Base-by-base conservation (phyloP, 169 alveolate genomes). In the Plasmodium chabaudi region DNA sequence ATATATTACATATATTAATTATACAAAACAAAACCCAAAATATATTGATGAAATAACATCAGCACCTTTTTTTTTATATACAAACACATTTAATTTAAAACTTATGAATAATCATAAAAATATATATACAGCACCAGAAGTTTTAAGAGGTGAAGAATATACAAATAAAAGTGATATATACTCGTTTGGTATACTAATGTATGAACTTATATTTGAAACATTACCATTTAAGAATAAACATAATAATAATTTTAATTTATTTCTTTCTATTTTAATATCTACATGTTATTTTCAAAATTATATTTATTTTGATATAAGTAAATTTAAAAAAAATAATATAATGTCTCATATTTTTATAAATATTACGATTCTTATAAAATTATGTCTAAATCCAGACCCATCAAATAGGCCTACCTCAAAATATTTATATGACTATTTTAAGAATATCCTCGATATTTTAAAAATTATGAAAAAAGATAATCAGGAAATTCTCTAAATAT, bases 141-240 rank as follows among this genome's bases (percentile, higher is more conserved):
- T 94, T 44, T 79, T 77, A 63, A 69, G 93, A 57, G 95, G 95
- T 10, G 95, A 94, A 69, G 88, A 87, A 21, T 94, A 92, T 53
- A 92, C 94, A 68, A 89, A 93, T 55, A 94, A 95, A 63, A 94
- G 94, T 71, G 97, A 95, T 72, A 92, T 95, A 27, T 95, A 84
- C 74, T 92, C 97, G 21, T 92, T 95, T 6, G 97, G 97, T 5
- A 93, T 95, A 9, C 91, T 95, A 34, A 87, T 95, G 69, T 94
- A 93, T 77, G 97, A 95, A 89, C 77, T 95, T 93, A 82, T 92
- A 19, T 82, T 82, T 61, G 65, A 70, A 12, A 23, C 47, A 1
- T 6, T 55, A 17, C 90, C 90, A 9, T 67, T 82, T n/a, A 34
- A 10, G 25, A 67, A 57, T 44, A 64, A 82, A 9, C 17, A 6